Evolutionary conservation across 345 rosid species (phyloP).

Genomic region (Passiflora organensis): DNA sequence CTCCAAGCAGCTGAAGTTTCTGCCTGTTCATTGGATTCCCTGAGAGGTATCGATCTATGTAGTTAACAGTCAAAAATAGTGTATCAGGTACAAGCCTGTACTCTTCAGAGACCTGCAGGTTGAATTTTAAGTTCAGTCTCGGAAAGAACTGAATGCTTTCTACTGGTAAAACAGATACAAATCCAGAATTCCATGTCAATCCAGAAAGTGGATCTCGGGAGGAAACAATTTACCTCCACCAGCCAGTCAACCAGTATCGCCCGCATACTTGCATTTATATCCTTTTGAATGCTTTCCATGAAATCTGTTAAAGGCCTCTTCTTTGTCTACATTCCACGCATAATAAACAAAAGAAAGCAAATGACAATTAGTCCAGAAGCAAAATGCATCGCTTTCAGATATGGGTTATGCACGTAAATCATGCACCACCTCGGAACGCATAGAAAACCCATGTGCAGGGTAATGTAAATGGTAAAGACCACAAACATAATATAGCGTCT

Average conservation of each 20-base stretch:
- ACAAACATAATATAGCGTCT: slow-evolving; percentile 10
- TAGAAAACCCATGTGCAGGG: too few relatives aligned
- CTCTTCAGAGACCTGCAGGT: slow-evolving; percentile 87
- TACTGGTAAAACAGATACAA: background rate
- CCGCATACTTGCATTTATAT: slow-evolving; percentile 81
- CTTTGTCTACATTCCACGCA: slow-evolving; percentile 41
- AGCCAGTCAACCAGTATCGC: slow-evolving; percentile 92
- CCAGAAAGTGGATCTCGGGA: background rate
- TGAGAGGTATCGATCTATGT: slow-evolving; percentile 86
- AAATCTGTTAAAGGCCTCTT: slow-evolving; percentile 72
- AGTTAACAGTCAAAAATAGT: slow-evolving; percentile 72
- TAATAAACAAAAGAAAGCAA: slow-evolving; percentile 3
- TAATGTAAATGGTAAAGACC: too few relatives aligned
- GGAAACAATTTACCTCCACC: slow-evolving; percentile 56
- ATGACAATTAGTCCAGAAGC: background rate
- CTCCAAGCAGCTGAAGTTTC: slow-evolving; percentile 81
- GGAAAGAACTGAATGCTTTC: background rate
- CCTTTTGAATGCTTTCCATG: slow-evolving; percentile 79
- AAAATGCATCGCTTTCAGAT: background rate
- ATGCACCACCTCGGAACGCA: too few relatives aligned
- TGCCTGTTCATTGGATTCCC: slow-evolving; percentile 77
- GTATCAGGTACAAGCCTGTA: slow-evolving; percentile 92
- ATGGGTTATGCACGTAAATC: slow-evolving; percentile 4
- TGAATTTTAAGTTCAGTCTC: slow-evolving; percentile 13
- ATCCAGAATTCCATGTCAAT: background rate